Percentiles rank a stretch among this genome's conserved stretches.
These are phyloP conservation scores for Acanthochlamys bracteata DNA, from an alignment of 106 monocot genomes.

Conservation along the genomic window DNA sequence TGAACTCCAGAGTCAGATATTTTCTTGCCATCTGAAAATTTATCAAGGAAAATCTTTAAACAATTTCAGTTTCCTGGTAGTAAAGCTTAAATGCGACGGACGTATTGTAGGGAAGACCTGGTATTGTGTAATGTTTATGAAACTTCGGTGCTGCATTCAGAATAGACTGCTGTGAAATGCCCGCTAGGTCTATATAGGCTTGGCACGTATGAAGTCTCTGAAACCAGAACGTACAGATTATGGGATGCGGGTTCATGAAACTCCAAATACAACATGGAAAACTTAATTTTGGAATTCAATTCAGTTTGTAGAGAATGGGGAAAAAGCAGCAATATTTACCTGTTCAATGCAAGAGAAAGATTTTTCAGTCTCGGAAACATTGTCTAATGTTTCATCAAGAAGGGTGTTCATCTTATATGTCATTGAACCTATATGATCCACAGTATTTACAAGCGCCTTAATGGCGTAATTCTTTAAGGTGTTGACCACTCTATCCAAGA, in stretches of 20 bases:
- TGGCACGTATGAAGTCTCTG: constrained; percentile 69
- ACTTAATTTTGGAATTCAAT: neutral
- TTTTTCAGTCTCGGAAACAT: constrained; percentile 38
- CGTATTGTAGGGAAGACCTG: constrained; percentile 23
- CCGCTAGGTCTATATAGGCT: constrained; percentile 46
- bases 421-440: constrained; percentile 82
- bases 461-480: constrained; percentile 80
- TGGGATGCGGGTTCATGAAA: neutral
- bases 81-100: neutral
- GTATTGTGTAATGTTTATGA: constrained; percentile 81
- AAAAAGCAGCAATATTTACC: constrained; percentile 23
- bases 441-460: constrained; percentile 82
- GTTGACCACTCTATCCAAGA: constrained; percentile 51
- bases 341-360: constrained; percentile 63
- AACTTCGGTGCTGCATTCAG: constrained; percentile 51
- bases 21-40: constrained; percentile 42
- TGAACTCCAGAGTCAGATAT: constrained; percentile 39
- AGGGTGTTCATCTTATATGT: constrained; percentile 63
- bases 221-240: too few species aligned
- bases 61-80: neutral
- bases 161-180: constrained; percentile 60
- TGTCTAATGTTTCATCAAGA: constrained; percentile 57
- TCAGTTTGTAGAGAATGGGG: neutral
- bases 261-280: neutral
- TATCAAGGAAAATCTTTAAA: neutral